These are phyloP conservation scores for Xylaria hypoxylon DNA, from an alignment of 2,329 filamentous ascomycete genomes.

Conservation along the genomic window DNA sequence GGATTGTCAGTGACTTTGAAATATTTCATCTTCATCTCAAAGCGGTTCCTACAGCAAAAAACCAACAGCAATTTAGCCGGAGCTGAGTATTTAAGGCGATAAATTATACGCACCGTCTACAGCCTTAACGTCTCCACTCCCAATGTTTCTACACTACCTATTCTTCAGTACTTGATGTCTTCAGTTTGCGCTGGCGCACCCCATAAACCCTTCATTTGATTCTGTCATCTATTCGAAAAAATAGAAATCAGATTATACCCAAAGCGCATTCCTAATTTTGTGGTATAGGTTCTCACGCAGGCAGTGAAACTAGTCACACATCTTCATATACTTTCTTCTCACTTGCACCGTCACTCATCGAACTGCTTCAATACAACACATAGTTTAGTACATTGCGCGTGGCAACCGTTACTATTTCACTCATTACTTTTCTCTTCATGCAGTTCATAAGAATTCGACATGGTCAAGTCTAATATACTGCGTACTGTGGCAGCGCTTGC, in stretches of 20 bases:
- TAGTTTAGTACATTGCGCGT: not conserved
- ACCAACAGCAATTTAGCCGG: not conserved
- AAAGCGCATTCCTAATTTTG: not conserved
- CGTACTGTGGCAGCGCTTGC: constrained; percentile 5
- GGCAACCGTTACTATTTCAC: not conserved
- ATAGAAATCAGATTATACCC: not conserved
- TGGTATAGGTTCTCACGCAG: not conserved
- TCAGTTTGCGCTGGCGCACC: not conserved
- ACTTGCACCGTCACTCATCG: not conserved
- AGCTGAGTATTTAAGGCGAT: not conserved
- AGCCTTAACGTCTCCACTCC: not conserved
- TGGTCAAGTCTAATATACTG: not conserved
- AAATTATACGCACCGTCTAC: not conserved
- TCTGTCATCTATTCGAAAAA: not conserved
- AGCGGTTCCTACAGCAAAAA: not conserved
- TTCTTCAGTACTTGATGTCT: not conserved
- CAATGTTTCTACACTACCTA: not conserved
- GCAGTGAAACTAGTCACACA: too few species aligned
- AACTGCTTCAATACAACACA: not conserved
- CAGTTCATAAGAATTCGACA: not conserved
- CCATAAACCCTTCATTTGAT: not conserved
- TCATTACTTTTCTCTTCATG: not conserved
- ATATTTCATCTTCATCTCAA: not conserved
- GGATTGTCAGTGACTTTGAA: too few species aligned
- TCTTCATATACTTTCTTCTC: too few species aligned